A percentile compares a stretch with the other conserved stretches of the same genome.
Evolutionary conservation across 2,329 filamentous ascomycete species (phyloP).

Genomic region (Exophiala spinifera): DNA sequence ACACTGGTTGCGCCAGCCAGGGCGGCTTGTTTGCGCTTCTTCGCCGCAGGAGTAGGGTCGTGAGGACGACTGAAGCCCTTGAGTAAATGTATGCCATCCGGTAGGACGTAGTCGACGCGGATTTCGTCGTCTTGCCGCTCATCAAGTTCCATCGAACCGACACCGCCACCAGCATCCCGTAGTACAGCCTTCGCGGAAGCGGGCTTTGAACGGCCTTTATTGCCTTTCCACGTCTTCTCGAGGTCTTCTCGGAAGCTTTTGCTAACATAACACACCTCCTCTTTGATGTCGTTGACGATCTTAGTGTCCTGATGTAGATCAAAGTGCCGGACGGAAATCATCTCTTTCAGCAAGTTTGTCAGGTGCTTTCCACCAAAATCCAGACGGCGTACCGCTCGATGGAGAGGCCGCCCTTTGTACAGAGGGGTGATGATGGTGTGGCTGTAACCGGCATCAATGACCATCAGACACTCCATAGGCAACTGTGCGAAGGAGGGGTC

Average conservation of each 20-base stretch:
- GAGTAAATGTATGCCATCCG: conserved; percentile 65
- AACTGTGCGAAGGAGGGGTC: conserved; percentile 35
- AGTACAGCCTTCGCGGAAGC: conserved; percentile 32
- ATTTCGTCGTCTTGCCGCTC: conserved; percentile 48
- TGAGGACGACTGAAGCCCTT: conserved; percentile 74
- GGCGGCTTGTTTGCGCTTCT: conserved; percentile 47
- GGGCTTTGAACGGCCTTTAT: conserved; percentile 41
- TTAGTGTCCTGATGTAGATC: conserved; percentile 93
- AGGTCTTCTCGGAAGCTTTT: conserved; percentile 73
- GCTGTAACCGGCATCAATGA: conserved; percentile 90
- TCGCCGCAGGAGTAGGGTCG: conserved; percentile 62
- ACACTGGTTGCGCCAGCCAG: conserved; percentile 46
- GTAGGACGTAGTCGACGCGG: conserved; percentile 86
- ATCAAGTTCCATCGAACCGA: conserved; percentile 40
- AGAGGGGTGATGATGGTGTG: conserved; percentile 88
- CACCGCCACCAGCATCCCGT: conserved; percentile 46
- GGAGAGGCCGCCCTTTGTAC: conserved; percentile 74
- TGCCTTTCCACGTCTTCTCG: conserved; percentile 79
- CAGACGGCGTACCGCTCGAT: conserved; percentile 76
- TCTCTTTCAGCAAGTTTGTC: conserved; percentile 86
- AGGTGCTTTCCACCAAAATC: conserved; percentile 90
- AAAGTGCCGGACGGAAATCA: conserved; percentile 86
- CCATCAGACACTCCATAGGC: conserved; percentile 76
- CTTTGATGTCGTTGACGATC: conserved; percentile 95
- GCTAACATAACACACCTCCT: conserved; percentile 79